Evolutionary conservation across 305 asterid genomes (phyloP), one percentile per base, ranked within the genome.

Genomic region (Fraxinus paxiana): DNA sequence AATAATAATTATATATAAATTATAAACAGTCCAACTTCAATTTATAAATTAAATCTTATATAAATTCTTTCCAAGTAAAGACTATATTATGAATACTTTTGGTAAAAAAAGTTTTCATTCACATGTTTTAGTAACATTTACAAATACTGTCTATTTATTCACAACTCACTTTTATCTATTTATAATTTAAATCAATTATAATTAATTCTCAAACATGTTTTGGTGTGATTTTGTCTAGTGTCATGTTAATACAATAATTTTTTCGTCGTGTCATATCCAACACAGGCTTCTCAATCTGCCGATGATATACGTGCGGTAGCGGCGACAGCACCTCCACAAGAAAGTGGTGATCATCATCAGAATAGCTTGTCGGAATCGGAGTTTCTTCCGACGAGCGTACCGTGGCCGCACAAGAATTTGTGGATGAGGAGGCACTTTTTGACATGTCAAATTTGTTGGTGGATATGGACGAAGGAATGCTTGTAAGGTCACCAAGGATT

Each of bases 401-500:
- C 4, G 0, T 10, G 30, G 69, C 28, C 2, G 37, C 38, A 12
- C 74, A 63, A 46, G 86, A 85, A 12, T 90, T 80, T 35, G 78
- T 88, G 1, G 94, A 92, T 20, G 91, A 88, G 80, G 96, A 89
- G 33, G 96, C 76, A 1, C 43, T 90, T 72, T 89, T 92, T 77
- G 84, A 82, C 78, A 89, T 90, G 92, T 92, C 93, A 7, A 86
- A 84, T 37, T 80, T 92, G 83, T 81, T 92, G 63, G 85, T 13
- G 48, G 89, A 87, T 73, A 92, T 92, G 96, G 96, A 92, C 5
- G 90, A 77, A 80, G 96, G 95, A 26, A 87, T 89, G 92, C 89
- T 89, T 2, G 75, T 89, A 18, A 89, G 88, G 85, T 90, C 92
- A 28, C 90, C 89, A 2, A 83, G 88, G 71, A 38, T 80, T 77